These are phyloP conservation scores for Malassezia psittaci DNA, from an alignment of 1,284 basidiomycete genomes.

Conservation along the genomic window DNA sequence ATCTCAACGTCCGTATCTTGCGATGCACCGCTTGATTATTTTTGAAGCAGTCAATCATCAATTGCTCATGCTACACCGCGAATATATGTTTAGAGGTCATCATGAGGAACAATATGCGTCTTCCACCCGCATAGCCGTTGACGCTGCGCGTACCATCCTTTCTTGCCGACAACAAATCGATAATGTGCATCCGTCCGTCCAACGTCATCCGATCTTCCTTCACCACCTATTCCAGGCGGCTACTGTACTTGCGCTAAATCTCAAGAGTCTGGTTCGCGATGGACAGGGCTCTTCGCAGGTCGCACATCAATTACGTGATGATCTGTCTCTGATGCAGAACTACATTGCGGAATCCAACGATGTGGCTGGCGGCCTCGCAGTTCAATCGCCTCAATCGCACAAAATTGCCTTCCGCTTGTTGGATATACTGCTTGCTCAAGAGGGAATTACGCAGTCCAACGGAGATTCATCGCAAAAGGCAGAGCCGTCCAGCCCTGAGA, in stretches of 20 bases:
- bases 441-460: conserved; percentile 1
- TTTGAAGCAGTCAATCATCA: conserved; percentile 33
- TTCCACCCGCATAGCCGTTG: conserved; percentile 22
- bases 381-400: conserved; percentile 6
- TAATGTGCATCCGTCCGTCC: conserved; percentile 18
- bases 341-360: conserved; percentile 6
- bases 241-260: conserved; percentile 71
- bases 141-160: conserved; percentile 18
- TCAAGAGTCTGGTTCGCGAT: conserved; percentile 72
- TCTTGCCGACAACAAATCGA: conserved; percentile 18
- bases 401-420: conserved; percentile 15
- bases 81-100: conserved; percentile 32
- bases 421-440: conserved; percentile 8
- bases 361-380: neutral
- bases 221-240: conserved; percentile 58
- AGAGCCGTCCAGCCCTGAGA: neutral
- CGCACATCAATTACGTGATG: conserved; percentile 17
- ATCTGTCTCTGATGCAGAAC: conserved; percentile 15
- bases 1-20: conserved; percentile 30
- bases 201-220: conserved; percentile 52
- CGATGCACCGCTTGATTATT: conserved; percentile 28
- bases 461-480: neutral
- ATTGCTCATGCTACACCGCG: conserved; percentile 32
- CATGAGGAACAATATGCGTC: conserved; percentile 30
- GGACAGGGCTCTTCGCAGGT: conserved; percentile 54